phyloP scores from a whole-genome alignment of 2,329 filamentous ascomycete genomes.

The Neonectria punicea region DNA sequence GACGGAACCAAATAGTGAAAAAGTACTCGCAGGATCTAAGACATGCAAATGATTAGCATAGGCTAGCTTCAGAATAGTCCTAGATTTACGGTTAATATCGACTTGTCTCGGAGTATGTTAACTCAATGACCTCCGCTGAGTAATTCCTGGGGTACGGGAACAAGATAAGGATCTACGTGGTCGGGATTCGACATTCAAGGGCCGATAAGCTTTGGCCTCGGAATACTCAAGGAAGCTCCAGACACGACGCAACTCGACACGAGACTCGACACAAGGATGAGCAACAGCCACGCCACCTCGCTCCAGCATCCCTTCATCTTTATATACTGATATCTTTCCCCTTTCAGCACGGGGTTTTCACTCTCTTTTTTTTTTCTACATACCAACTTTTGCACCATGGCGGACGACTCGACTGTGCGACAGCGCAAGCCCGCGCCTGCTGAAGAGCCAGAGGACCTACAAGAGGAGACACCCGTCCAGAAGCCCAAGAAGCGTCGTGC shows the following conservation, averaged over 20 bases:
- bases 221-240: constrained; percentile 29
- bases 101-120: too few relatives aligned
- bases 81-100: too few relatives aligned
- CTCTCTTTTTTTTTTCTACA: not conserved
- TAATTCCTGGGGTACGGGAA: too few relatives aligned
- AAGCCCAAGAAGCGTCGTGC: constrained; percentile 34
- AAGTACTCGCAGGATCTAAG: too few relatives aligned
- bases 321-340: not conserved
- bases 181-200: not conserved
- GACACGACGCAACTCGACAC: constrained; percentile 25
- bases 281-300: constrained; percentile 35
- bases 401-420: constrained; percentile 54
- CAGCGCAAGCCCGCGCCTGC: constrained; percentile 54
- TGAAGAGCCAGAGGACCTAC: constrained; percentile 32
- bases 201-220: constrained; percentile 38
- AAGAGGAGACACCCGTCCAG: constrained; percentile 43
- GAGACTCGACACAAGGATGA: constrained; percentile 21
- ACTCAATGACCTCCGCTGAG: too few relatives aligned
- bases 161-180: not conserved
- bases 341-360: not conserved
- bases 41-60: too few relatives aligned
- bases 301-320: constrained; percentile 2
- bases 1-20: too few relatives aligned
- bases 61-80: too few relatives aligned
- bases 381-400: constrained; percentile 43